Base-by-base conservation (phyloP, 495 filamentous ascomycete species). In the Darksidea phi region DNA sequence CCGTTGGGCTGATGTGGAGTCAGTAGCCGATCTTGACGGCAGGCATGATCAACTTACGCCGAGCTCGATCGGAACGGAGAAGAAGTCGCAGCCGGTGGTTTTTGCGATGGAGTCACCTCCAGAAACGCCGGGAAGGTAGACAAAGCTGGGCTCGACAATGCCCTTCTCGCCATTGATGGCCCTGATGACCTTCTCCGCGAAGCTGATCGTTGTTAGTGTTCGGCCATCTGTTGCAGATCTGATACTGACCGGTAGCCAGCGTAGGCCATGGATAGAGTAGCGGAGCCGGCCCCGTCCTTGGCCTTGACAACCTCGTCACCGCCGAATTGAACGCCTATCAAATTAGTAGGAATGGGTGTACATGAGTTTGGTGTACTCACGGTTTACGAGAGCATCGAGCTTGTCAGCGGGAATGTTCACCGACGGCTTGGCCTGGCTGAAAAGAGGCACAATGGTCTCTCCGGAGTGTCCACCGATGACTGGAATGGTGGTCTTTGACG, bases 301-400 rank as follows among this genome's bases (percentile, higher is more conserved):
- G 94, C 94, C 80, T 94, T 85, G 72, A 97, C 94, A 67, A 98
- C 94, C 80, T 98, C 94, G 71, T 98, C 94, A 76, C 94, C 94
- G 71, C 95, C 95, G 68, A 96, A 97, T 76, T 98, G 94, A 38
- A 97, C 91, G 70, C 86, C 86, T 88, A 61, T 6, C 18, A n/a
- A 20, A 23, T 36, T 7, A 41, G 64, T 42, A 63, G 26, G 18
- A 18, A 20, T 32, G 18, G 10, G 38, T 23, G 1, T 23, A 11
- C 7, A 6, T 15, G 2, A 20, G 21, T 25, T 18, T 26, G 11
- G 20, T 28, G 10, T 48, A 77, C 84, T 62, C 70, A 88, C 94
- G 90, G 75, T 96, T 88, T 71, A 95, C 83, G 46, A 97, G 81
- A 57, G 81, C 88, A 68, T 88, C 89, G 63, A 91, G 86, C 78